These are phyloP conservation scores for Magnaporthales sp. DNA, from an alignment of 2,329 filamentous ascomycete genomes.

Conservation along the genomic window DNA sequence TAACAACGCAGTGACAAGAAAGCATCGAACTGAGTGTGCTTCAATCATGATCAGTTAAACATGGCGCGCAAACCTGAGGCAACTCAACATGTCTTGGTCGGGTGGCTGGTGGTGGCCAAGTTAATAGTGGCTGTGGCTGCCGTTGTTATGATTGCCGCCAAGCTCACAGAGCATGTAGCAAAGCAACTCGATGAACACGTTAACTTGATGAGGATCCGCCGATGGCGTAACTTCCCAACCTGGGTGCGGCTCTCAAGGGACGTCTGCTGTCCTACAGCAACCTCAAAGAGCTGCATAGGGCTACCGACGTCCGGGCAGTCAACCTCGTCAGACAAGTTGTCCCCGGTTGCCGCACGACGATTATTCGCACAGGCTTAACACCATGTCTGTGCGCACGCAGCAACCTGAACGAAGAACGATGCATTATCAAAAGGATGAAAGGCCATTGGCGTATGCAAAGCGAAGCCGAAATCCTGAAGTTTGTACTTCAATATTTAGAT, in stretches of 20 bases:
- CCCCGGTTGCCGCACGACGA: conserved; percentile 2
- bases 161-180: too few species aligned
- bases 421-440: conserved; percentile 16
- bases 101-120: too few species aligned
- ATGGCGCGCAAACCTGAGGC: too few species aligned
- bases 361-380: too few species aligned
- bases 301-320: conserved; percentile 15
- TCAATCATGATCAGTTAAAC: too few species aligned
- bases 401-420: conserved; percentile 12
- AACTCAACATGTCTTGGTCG: too few species aligned
- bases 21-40: too few species aligned
- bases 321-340: conserved; percentile 14
- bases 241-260: conserved; percentile 11
- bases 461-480: conserved; percentile 18
- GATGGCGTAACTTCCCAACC: conserved; percentile 11
- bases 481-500: conserved; percentile 16
- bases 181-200: too few species aligned
- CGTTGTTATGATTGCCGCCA: too few species aligned
- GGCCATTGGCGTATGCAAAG: conserved; percentile 16
- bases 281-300: conserved; percentile 15
- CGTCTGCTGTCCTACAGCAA: conserved; percentile 14
- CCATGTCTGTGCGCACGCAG: conserved; percentile 6
- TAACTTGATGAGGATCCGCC: background rate
- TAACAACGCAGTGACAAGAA: too few species aligned
- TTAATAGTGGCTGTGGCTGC: too few species aligned